Evolutionary conservation across 2,329 filamentous ascomycete species (phyloP).

Genomic region (Colletotrichum sp.): DNA sequence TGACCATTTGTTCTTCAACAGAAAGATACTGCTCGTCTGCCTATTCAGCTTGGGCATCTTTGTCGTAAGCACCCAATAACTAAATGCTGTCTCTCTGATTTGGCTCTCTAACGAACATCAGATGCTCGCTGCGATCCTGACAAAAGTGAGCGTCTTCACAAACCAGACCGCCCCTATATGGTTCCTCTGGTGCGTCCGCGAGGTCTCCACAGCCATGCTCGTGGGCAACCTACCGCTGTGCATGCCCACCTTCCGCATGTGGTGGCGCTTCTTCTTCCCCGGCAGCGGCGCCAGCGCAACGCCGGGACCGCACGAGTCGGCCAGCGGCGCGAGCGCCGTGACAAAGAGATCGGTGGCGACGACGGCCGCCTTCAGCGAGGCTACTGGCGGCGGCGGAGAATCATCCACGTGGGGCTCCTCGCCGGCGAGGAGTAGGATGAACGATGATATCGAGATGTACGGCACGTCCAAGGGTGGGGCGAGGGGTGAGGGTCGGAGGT

Average conservation of each 20-base stretch:
- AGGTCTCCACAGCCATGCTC: conserved; percentile 15
- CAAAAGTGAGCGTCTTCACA: conserved; percentile 2
- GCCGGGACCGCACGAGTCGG: neutral
- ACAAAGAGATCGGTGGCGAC: neutral
- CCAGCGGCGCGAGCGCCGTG: neutral
- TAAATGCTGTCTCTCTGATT: fast-evolving
- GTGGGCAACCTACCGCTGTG: conserved; percentile 16
- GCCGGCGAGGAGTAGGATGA: neutral
- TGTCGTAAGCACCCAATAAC: neutral
- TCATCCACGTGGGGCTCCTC: neutral
- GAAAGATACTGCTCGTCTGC: conserved; percentile 10
- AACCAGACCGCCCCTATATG: neutral
- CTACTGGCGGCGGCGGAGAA: neutral
- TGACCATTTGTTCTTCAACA: neutral
- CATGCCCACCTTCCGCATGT: neutral
- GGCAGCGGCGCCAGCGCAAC: neutral
- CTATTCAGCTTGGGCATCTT: conserved; percentile 14
- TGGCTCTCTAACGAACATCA: neutral
- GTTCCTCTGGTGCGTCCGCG: conserved; percentile 19
- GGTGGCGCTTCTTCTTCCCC: conserved; percentile 5
- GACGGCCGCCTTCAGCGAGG: neutral
- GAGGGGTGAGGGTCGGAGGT: neutral
- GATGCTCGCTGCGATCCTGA: conserved; percentile 15
- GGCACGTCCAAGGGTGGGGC: neutral
- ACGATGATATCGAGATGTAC: neutral